phyloP scores from a whole-genome alignment of 2,329 filamentous ascomycete species.

The Corinectria fuckeliana region DNA sequence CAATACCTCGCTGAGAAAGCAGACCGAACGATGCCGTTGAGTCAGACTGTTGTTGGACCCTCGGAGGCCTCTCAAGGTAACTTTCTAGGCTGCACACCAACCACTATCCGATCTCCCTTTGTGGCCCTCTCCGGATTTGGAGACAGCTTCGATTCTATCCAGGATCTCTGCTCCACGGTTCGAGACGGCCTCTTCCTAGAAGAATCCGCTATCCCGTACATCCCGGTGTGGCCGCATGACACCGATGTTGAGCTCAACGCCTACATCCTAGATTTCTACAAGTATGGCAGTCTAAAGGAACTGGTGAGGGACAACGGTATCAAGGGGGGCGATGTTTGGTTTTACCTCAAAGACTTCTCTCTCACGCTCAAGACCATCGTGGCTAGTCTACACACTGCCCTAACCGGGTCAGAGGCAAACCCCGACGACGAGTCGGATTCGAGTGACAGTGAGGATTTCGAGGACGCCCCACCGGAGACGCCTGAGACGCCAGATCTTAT shows the following conservation, averaged over 20 bases:
- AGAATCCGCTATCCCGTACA: constrained; percentile 73
- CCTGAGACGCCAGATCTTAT: not conserved
- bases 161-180: constrained; percentile 70
- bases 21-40: constrained; percentile 67
- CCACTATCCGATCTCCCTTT: constrained; percentile 69
- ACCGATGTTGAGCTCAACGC: constrained; percentile 61
- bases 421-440: constrained; percentile 46
- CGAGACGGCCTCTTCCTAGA: constrained; percentile 77
- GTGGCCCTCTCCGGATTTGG: constrained; percentile 72
- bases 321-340: constrained; percentile 73
- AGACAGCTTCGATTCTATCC: constrained; percentile 69
- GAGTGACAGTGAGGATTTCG: constrained; percentile 47
- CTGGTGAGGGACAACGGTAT: constrained; percentile 71
- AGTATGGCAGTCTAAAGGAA: constrained; percentile 68
- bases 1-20: constrained; percentile 61
- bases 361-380: constrained; percentile 73
- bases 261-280: constrained; percentile 79
- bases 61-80: not conserved
- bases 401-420: constrained; percentile 47
- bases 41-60: constrained; percentile 53
- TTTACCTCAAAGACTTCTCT: constrained; percentile 66
- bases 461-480: constrained; percentile 45
- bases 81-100: constrained; percentile 29
- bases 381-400: constrained; percentile 64
- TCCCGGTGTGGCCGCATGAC: constrained; percentile 66